These are phyloP conservation scores for Phellinidium pouzarii DNA, from an alignment of 1,284 basidiomycete species.

Conservation along the genomic window DNA sequence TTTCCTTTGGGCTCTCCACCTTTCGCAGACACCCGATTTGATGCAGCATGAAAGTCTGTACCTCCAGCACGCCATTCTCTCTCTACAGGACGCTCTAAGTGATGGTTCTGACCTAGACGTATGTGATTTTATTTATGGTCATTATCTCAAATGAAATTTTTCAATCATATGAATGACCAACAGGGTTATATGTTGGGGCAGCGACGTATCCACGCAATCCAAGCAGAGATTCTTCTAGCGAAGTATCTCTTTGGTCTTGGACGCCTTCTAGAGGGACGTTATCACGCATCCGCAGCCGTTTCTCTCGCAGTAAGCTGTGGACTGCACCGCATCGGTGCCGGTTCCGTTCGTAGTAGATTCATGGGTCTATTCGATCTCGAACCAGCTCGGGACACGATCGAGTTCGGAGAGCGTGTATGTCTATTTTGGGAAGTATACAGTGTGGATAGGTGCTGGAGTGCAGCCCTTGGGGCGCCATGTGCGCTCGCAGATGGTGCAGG, in stretches of 20 bases:
- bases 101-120: constrained; percentile 34
- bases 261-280: constrained; percentile 36
- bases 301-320: constrained; percentile 31
- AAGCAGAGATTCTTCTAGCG: constrained; percentile 49
- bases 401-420: constrained; percentile 56
- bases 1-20: constrained; percentile 44
- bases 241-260: constrained; percentile 45
- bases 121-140: neutral
- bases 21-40: constrained; percentile 27
- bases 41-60: constrained; percentile 31
- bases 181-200: neutral
- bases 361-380: constrained; percentile 15
- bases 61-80: constrained; percentile 38
- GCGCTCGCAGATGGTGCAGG: constrained; percentile 33
- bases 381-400: constrained; percentile 33
- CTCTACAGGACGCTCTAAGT: constrained; percentile 31
- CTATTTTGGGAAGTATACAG: constrained; percentile 69
- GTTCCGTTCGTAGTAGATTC: neutral
- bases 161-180: neutral
- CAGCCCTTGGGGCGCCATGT: constrained; percentile 47
- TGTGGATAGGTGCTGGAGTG: constrained; percentile 58
- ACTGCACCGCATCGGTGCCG: constrained; percentile 29
- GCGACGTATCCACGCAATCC: constrained; percentile 39
- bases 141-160: neutral
- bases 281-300: constrained; percentile 35